Percentiles rank a stretch among this genome's conserved stretches.
Conservation (phyloP, 495 filamentous ascomycete genomes). For the Penicillium coprophilum region DNA sequence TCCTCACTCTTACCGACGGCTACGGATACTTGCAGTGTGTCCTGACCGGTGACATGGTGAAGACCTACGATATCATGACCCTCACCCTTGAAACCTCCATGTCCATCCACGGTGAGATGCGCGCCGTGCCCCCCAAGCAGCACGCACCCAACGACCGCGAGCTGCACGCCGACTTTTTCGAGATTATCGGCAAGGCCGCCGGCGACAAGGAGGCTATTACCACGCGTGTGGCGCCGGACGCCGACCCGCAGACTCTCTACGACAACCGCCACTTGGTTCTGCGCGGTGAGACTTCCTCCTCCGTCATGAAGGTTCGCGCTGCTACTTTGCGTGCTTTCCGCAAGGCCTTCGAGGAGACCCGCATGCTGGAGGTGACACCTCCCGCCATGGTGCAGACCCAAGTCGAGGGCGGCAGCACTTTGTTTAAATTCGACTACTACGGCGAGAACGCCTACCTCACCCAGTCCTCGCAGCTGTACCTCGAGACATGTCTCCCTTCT, state of each 20-base stretch:
- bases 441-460: constrained; percentile 91
- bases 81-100: constrained; percentile 89
- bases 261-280: constrained; percentile 92
- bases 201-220: constrained; percentile 92
- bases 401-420: constrained; percentile 91
- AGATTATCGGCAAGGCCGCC: constrained; percentile 78
- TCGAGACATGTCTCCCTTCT: constrained; percentile 89
- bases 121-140: constrained; percentile 72
- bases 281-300: constrained; percentile 81
- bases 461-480: constrained; percentile 96
- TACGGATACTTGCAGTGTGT: constrained; percentile 90
- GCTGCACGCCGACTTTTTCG: constrained; percentile 91
- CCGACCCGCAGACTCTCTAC: constrained; percentile 76
- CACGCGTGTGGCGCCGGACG: constrained; percentile 79
- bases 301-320: constrained; percentile 89
- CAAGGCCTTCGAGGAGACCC: constrained; percentile 73
- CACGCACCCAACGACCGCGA: constrained; percentile 86
- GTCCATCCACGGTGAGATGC: constrained; percentile 84
- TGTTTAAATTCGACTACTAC: constrained; percentile 96
- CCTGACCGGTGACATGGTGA: constrained; percentile 77
- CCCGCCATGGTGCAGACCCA: constrained; percentile 98
- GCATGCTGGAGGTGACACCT: constrained; percentile 81
- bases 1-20: constrained; percentile 84
- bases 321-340: constrained; percentile 82
- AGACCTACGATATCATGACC: constrained; percentile 87